A percentile compares a stretch with the other conserved stretches of the same genome.
phyloP scores from a whole-genome alignment of 805 yeast genomes.

The Candida chauliodis region DNA sequence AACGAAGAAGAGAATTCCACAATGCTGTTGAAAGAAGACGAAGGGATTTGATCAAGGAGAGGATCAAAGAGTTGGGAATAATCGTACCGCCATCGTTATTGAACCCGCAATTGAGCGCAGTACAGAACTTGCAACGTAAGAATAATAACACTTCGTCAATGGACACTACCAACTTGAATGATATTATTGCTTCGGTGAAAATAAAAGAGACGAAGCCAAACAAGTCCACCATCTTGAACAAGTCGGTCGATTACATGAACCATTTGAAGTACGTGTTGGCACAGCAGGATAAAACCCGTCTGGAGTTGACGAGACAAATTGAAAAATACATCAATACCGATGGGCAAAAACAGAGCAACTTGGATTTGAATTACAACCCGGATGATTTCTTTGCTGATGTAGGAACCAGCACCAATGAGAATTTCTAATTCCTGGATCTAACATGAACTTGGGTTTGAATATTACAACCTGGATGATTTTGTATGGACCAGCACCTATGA shows the following conservation, averaged over 20 bases:
- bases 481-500: too few species aligned
- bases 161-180: slow-evolving; percentile 31
- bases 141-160: slow-evolving; percentile 11
- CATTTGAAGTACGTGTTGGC: slow-evolving; percentile 60
- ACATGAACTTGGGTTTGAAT: background rate
- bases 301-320: slow-evolving; percentile 6
- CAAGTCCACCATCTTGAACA: slow-evolving; percentile 71
- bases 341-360: background rate
- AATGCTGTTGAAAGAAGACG: slow-evolving; percentile 93
- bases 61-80: slow-evolving; percentile 77
- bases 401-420: slow-evolving; percentile 5
- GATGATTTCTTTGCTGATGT: slow-evolving; percentile 11
- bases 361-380: slow-evolving; percentile 7
- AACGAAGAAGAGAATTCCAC: slow-evolving; percentile 82
- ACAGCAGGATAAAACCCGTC: slow-evolving; percentile 49
- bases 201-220: slow-evolving; percentile 74
- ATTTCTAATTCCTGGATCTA: slow-evolving; percentile 4
- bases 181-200: slow-evolving; percentile 35
- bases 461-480: background rate
- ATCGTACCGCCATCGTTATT: slow-evolving; percentile 76
- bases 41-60: slow-evolving; percentile 85
- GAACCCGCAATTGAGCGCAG: slow-evolving; percentile 43
- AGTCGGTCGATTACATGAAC: slow-evolving; percentile 75
- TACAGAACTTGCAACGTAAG: slow-evolving; percentile 37
- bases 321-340: slow-evolving; percentile 1